Evolutionary conservation across 2,329 filamentous ascomycete genomes (phyloP), one percentile per base, ranked within the genome.

Genomic region (Taxawa tesnikishii): DNA sequence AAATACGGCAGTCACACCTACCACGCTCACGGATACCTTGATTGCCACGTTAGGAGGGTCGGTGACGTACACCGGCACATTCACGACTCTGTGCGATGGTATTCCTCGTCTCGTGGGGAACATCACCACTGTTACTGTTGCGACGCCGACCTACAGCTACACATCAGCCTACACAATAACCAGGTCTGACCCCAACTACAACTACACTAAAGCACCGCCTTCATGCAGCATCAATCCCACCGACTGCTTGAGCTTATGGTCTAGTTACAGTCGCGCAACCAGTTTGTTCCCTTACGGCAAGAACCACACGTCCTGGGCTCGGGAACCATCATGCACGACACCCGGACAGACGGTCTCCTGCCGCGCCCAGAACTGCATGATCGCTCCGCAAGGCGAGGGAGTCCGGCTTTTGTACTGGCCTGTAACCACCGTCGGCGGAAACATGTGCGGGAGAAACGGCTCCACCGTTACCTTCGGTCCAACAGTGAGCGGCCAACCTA

Each of bases 81-180:
- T 29, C 15, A 29, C 27, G 8, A 29, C 27, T n/a, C 12, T 29
- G 9, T 29, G 27, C 15, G 27, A 29, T 29, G 27, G 27, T 2
- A 29, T 29, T 10, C 27, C 27, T 3, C 12, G 27, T 3, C 10
- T 29, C 5, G 27, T 29, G 12, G 27, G 27, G 5, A 16, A 29
- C 17, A 3, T 29, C 2, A 29, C 27, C 3, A 15, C n/a, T n/a
- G 8, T 29, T 4, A 29, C 27, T 14, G 3, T 15, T 8, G 15
- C n/a, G 15, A 10, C 27, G 9, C n/a, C 9, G 6, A 14, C 15
- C 12, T 29, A 14, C 27, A 7, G 12, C 12, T 23, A 23, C n/a
- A 23, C 19, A n/a, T 23, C 19, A n/a, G 3, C 19, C 8, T 23
- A 23, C 19, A 23, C 19, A 3, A 23, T 23, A 2, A 23, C 19